Conservation (phyloP, 140 eudicot species). For the Senecio squalidus region DNA sequence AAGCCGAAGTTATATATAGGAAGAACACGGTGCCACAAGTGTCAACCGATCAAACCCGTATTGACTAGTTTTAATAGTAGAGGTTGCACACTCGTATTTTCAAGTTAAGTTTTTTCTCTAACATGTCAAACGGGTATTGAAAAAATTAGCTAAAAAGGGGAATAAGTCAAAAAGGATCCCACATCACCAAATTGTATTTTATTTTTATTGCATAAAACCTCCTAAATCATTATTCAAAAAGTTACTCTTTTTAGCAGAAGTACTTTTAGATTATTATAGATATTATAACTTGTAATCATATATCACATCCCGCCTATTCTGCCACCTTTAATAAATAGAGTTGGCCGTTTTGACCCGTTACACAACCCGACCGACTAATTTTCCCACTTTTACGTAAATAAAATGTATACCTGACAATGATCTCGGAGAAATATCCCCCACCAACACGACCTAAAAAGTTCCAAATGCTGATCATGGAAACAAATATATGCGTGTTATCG, state of each 20-base stretch:
- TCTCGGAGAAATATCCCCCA: constrained; percentile 91
- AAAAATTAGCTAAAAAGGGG: too few species aligned
- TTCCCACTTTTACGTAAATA: not conserved
- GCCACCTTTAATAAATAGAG: not conserved
- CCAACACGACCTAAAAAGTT: constrained; percentile 96
- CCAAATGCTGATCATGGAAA: constrained; percentile 97
- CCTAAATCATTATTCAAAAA: too few species aligned
- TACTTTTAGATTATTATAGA: too few species aligned
- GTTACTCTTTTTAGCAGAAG: too few species aligned
- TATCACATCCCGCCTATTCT: not conserved
- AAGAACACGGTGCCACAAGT: too few species aligned
- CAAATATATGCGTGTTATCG: constrained; percentile 78
- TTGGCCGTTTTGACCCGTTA: not conserved
- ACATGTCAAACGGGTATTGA: not conserved
- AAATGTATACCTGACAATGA: constrained; percentile 40
- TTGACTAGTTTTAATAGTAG: not conserved
- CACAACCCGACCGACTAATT: not conserved
- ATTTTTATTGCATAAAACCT: not conserved
- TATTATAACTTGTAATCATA: too few species aligned
- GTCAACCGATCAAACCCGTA: not conserved
- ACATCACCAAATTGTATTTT: too few species aligned
- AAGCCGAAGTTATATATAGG: too few species aligned
- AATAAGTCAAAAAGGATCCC: too few species aligned
- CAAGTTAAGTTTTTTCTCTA: not conserved
- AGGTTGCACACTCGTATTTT: not conserved